phyloP scores from a whole-genome alignment of 257 asterid species.

The Ilex asprella region DNA sequence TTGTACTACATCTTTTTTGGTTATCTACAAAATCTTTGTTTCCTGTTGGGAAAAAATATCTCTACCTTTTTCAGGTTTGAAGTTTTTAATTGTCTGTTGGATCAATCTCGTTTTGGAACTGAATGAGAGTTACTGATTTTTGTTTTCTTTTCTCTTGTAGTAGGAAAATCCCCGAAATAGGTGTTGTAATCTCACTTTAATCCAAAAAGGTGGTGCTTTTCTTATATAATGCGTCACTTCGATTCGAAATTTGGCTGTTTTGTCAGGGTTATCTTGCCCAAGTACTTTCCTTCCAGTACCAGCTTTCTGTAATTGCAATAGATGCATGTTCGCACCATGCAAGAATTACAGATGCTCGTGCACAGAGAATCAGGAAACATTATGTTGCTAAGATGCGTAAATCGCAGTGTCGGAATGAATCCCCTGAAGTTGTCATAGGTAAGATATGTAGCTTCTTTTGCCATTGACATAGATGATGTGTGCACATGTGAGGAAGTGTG shows the following conservation, averaged over 20 bases:
- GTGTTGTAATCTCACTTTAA: too few relatives aligned
- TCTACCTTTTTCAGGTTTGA: too few relatives aligned
- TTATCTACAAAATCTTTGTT: too few relatives aligned
- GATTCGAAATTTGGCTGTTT: conserved; percentile 4
- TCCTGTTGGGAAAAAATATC: too few relatives aligned
- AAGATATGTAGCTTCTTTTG: not conserved
- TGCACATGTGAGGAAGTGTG: too few relatives aligned
- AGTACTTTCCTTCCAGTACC: conserved; percentile 78
- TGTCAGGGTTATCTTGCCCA: conserved; percentile 87
- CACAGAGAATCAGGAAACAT: conserved; percentile 65
- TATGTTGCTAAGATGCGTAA: conserved; percentile 57
- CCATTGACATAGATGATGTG: not conserved
- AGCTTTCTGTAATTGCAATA: conserved; percentile 76
- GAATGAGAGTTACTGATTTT: too few relatives aligned
- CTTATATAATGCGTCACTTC: conserved; percentile 2
- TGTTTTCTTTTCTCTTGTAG: too few relatives aligned
- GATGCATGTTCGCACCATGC: conserved; percentile 92
- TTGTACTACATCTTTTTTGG: too few relatives aligned
- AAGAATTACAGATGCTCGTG: conserved; percentile 70
- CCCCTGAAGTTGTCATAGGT: conserved; percentile 7
- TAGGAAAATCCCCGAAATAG: too few relatives aligned
- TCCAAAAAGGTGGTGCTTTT: conserved; percentile 1
- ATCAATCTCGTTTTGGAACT: too few relatives aligned
- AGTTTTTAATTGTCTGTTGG: too few relatives aligned
- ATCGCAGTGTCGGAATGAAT: conserved; percentile 37